Evolutionary conservation across 2,329 filamentous ascomycete species (phyloP), one percentile per base, ranked within the genome.

Genomic region (Aspergillus clavatus): DNA sequence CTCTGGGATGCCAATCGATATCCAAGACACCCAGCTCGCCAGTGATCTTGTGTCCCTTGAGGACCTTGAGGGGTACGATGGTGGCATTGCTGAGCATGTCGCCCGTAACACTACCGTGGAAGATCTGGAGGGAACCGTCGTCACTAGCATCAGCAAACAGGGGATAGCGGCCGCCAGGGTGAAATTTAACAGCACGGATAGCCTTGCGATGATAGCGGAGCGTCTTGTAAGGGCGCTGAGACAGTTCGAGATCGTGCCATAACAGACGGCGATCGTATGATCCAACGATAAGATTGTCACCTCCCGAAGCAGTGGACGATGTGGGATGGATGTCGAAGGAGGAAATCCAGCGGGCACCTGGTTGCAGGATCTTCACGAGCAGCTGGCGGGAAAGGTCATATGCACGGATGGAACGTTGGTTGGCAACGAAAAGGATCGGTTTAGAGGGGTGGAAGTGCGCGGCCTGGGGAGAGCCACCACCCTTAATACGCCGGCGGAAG

Each of bases 241-340:
- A 93, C 27, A 98, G 81, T 56, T 98, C 93, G 43, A 97, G 78
- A 70, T 98, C 93, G 72, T 97, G 93, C 93, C 93, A 98, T 24
- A 98, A 77, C 2, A 98, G 77, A 38, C 91, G 83, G 54, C 90
- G 84, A 71, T 98, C 93, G 71, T 97, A 98, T 0, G 89, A 93
- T 36, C 90, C 89, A 8, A 96, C 88, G 47, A 97, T 87, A 44
- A 98, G 71, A 63, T 98, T 96, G 71, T 95, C 90, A 37, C 93
- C 93, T 14, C 87, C 87, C 1, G 90, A 83, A 63, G 96, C 91
- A 36, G 95, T 80, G 57, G 94, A 89, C 51, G 97, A 90, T n/a
- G 69, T 72, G 0, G 90, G 85, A 68, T 98, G 94, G 36, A 98
- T 81, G 59, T 95, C 90, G 58, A 98, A 91, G 12, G 84, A 88